Percentiles rank a stretch among this genome's conserved stretches.
Evolutionary conservation across 1,284 basidiomycete genomes (phyloP).

Genomic region (Tylopilus sp.): DNA sequence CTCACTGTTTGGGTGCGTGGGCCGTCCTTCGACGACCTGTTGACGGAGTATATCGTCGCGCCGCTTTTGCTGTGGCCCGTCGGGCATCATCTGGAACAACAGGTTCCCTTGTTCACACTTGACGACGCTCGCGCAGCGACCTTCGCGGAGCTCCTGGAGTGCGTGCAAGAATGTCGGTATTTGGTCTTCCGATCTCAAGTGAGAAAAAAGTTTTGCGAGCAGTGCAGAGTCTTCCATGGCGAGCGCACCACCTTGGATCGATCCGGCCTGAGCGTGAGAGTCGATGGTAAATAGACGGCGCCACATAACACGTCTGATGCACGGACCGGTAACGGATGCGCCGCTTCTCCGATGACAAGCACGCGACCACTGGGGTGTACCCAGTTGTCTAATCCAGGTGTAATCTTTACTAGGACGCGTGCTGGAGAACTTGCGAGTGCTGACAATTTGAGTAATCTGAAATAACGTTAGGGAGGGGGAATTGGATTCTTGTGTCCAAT

Average conservation of each 20-base stretch:
- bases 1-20: slow-evolving; percentile 32
- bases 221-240: slow-evolving; percentile 55
- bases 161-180: slow-evolving; percentile 49
- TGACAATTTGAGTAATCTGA: slow-evolving; percentile 45
- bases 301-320: background rate
- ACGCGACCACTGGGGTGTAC: slow-evolving; percentile 43
- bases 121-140: slow-evolving; percentile 38
- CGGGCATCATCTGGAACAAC: slow-evolving; percentile 39
- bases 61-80: slow-evolving; percentile 36
- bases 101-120: slow-evolving; percentile 39
- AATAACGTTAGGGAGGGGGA: background rate
- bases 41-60: slow-evolving; percentile 44
- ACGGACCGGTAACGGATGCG: slow-evolving; percentile 51
- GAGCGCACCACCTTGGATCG: slow-evolving; percentile 48
- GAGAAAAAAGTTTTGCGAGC: slow-evolving; percentile 55
- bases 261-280: slow-evolving; percentile 41
- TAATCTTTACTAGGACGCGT: slow-evolving; percentile 38
- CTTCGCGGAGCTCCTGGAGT: slow-evolving; percentile 48
- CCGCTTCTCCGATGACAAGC: slow-evolving; percentile 50
- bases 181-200: slow-evolving; percentile 47
- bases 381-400: slow-evolving; percentile 50
- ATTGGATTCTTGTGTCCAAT: background rate
- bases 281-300: background rate
- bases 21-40: slow-evolving; percentile 37
- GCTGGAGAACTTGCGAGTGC: slow-evolving; percentile 34